These are phyloP conservation scores for Pseudozyma sp. DNA, from an alignment of 1,284 basidiomycete species.

Conservation along the genomic window DNA sequence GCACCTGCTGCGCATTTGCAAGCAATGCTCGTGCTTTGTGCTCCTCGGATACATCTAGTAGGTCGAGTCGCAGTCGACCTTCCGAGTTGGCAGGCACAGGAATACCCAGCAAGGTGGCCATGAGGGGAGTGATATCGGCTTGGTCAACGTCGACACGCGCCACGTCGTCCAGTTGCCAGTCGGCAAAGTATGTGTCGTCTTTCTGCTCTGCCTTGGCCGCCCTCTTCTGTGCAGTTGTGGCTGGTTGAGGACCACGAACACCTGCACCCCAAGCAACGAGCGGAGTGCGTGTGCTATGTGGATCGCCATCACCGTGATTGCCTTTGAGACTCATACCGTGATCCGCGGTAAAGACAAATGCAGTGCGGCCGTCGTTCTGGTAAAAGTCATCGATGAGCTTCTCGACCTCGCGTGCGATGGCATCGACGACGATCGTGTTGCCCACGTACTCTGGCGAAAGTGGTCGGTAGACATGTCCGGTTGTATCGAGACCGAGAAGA, in stretches of 20 bases:
- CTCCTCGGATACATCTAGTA: slow-evolving; percentile 68
- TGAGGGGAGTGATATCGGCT: slow-evolving; percentile 83
- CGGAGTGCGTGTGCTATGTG: slow-evolving; percentile 87
- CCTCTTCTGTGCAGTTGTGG: slow-evolving; percentile 13
- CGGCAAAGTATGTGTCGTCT: slow-evolving; percentile 51
- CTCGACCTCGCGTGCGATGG: slow-evolving; percentile 79
- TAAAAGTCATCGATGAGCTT: slow-evolving; percentile 75
- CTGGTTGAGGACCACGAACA: slow-evolving; percentile 33
- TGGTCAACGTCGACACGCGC: slow-evolving; percentile 77
- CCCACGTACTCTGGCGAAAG: slow-evolving; percentile 87
- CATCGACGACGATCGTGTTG: slow-evolving; percentile 84
- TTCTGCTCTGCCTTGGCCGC: slow-evolving; percentile 6
- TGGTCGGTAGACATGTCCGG: slow-evolving; percentile 88
- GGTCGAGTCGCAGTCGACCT: slow-evolving; percentile 67
- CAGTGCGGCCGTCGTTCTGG: slow-evolving; percentile 75
- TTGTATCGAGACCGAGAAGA: slow-evolving; percentile 85
- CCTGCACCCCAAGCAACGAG: slow-evolving; percentile 87
- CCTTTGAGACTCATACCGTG: slow-evolving; percentile 91
- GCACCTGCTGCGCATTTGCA: slow-evolving; percentile 80
- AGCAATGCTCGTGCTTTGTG: slow-evolving; percentile 75
- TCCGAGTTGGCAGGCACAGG: slow-evolving; percentile 69
- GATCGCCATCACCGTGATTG: slow-evolving; percentile 90
- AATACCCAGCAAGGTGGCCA: slow-evolving; percentile 71
- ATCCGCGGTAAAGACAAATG: slow-evolving; percentile 86
- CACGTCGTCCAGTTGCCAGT: slow-evolving; percentile 54